Conservation (phyloP, 495 filamentous ascomycete genomes). For the Bryoglossum gracile region DNA sequence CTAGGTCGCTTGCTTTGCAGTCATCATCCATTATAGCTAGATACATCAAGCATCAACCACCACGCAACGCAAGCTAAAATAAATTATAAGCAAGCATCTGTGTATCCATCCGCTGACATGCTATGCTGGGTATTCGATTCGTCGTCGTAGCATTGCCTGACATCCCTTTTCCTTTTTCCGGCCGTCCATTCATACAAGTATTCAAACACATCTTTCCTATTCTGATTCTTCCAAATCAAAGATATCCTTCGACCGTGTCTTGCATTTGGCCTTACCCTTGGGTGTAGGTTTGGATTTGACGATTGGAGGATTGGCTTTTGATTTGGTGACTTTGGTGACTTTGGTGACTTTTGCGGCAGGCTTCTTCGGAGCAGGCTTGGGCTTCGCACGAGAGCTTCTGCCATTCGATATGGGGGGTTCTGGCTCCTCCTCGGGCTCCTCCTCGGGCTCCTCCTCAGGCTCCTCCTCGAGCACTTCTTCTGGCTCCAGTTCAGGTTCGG, state of each 20-base stretch:
- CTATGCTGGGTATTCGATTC: no score
- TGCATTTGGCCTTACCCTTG: constrained; percentile 4
- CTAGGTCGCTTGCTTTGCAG: no score
- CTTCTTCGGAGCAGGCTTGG: not conserved
- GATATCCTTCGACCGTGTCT: constrained; percentile 5
- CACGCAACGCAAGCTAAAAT: no score
- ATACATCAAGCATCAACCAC: no score
- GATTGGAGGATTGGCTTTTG: not conserved
- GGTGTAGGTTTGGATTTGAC: not conserved
- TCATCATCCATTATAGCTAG: no score
- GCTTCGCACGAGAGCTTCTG: not conserved
- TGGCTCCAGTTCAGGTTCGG: constrained; percentile 3
- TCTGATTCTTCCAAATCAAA: constrained; percentile 17
- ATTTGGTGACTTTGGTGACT: no score
- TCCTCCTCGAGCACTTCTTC: constrained; percentile 1
- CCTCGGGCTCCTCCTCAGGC: constrained; percentile 9
- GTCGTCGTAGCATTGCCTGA: no score
- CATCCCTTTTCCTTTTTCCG: not conserved
- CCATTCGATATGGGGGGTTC: constrained; percentile 8
- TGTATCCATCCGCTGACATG: no score
- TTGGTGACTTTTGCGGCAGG: not conserved
- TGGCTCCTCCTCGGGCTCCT: constrained; percentile 11
- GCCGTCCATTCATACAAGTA: not conserved
- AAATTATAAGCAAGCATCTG: no score
- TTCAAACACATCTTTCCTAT: no score